Percentiles rank a stretch among this genome's conserved stretches.
Conservation (phyloP, 176 grass and related monocot genomes). For the Puya raimondii region DNA sequence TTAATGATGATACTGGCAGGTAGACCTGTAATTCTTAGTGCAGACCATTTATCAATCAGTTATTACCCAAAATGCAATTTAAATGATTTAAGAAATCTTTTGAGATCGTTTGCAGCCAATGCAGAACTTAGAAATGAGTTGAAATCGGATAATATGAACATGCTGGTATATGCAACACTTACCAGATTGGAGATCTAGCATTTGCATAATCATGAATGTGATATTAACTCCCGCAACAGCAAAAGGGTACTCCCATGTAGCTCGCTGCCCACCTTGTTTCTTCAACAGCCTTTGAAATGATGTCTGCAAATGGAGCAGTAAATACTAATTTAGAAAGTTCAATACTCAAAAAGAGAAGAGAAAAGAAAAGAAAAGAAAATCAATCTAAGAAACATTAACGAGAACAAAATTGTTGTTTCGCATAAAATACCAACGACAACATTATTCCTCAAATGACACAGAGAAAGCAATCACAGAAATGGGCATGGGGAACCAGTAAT, state of each 20-base stretch:
- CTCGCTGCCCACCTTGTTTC: constrained; percentile 69
- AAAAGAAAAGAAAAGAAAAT: not conserved
- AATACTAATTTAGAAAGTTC: not conserved
- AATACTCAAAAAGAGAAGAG: too few relatives aligned
- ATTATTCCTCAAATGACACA: constrained; percentile 1
- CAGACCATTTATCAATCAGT: too few relatives aligned
- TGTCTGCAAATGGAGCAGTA: constrained; percentile 30
- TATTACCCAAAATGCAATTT: too few relatives aligned
- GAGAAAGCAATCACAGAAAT: not conserved
- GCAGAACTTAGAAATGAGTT: not conserved
- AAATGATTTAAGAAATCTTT: too few relatives aligned
- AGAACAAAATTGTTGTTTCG: not conserved
- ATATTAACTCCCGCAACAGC: constrained; percentile 93
- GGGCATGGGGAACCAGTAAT: not conserved
- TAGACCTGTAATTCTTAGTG: too few relatives aligned
- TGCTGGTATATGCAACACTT: constrained; percentile 13
- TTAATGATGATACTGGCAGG: too few relatives aligned
- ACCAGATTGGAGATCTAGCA: constrained; percentile 88
- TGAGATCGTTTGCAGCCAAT: not conserved
- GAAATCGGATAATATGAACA: not conserved
- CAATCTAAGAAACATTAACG: too few relatives aligned
- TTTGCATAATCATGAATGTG: constrained; percentile 99
- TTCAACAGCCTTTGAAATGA: constrained; percentile 87
- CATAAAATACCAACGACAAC: not conserved
- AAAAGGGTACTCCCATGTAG: constrained; percentile 88